Conservation (phyloP, 2,329 filamentous ascomycete genomes). For the Aspergillus sp. region DNA sequence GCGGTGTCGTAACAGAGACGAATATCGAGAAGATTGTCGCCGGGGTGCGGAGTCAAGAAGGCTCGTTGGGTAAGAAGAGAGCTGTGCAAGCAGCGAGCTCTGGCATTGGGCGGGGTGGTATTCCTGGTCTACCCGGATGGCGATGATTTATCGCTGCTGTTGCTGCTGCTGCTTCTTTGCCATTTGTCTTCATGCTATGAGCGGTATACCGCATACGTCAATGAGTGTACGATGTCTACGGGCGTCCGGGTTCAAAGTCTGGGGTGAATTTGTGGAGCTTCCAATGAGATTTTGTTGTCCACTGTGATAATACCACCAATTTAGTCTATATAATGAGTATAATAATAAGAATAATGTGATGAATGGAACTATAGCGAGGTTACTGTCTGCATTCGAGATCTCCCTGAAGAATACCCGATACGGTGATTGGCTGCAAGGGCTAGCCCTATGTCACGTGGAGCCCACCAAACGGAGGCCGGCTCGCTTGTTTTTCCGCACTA, state of each 20-base stretch:
- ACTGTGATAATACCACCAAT: neutral
- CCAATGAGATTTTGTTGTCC: too few relatives aligned
- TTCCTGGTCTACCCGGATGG: conserved; percentile 37
- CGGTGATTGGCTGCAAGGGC: conserved; percentile 2
- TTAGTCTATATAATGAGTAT: neutral
- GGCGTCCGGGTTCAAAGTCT: neutral
- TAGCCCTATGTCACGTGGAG: conserved; percentile 15
- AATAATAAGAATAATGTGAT: too few relatives aligned
- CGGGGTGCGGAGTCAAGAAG: conserved; percentile 61
- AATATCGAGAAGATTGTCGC: conserved; percentile 82
- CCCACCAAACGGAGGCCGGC: conserved; percentile 1
- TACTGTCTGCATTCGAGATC: too few relatives aligned
- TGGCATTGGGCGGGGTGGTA: conserved; percentile 29
- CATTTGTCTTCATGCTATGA: neutral
- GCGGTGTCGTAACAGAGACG: conserved; percentile 91
- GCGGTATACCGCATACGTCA: neutral
- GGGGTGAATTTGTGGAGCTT: too few relatives aligned
- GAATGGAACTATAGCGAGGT: too few relatives aligned
- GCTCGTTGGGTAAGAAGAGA: conserved; percentile 37
- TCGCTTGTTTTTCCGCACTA: conserved; percentile 18
- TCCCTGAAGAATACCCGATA: too few relatives aligned
- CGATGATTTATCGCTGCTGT: conserved; percentile 20
- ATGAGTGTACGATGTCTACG: neutral
- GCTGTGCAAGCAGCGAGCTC: conserved; percentile 40
- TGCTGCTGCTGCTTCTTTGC: neutral